phyloP scores from a whole-genome alignment of 2,329 filamentous ascomycete genomes.

The Fusarium verrucosum region DNA sequence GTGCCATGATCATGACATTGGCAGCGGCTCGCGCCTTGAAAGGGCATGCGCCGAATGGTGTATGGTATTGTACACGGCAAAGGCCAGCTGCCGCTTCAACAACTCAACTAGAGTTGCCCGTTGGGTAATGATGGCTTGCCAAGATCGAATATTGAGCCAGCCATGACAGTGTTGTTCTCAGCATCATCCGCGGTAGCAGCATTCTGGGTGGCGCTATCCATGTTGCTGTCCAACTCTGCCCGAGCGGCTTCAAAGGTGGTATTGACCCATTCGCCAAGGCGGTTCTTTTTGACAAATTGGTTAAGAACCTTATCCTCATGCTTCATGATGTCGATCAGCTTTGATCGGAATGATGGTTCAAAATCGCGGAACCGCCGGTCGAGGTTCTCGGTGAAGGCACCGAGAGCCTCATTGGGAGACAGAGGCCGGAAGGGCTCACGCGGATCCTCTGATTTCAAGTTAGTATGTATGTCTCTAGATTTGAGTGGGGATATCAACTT shows the following conservation, averaged over 20 bases:
- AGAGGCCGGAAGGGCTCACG: constrained; percentile 57
- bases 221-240: constrained; percentile 46
- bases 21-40: neutral
- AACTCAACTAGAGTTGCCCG: constrained; percentile 3
- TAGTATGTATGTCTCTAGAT: constrained; percentile 37
- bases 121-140: constrained; percentile 16
- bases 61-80: constrained; percentile 23
- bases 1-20: constrained; percentile 13
- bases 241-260: constrained; percentile 53
- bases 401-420: constrained; percentile 63
- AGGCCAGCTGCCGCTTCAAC: constrained; percentile 1
- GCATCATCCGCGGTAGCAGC: constrained; percentile 3
- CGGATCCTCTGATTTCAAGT: constrained; percentile 52
- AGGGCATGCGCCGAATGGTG: neutral
- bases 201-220: constrained; percentile 47
- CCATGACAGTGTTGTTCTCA: constrained; percentile 12
- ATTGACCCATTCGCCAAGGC: constrained; percentile 73
- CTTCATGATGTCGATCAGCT: constrained; percentile 75
- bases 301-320: constrained; percentile 75
- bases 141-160: constrained; percentile 36
- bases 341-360: constrained; percentile 70
- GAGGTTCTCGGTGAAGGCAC: constrained; percentile 69
- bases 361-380: constrained; percentile 68
- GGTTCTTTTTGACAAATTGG: constrained; percentile 71
- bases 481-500: constrained; percentile 48